Conservation (phyloP, 2,329 filamentous ascomycete species). For the Aspergillus cejpii region DNA sequence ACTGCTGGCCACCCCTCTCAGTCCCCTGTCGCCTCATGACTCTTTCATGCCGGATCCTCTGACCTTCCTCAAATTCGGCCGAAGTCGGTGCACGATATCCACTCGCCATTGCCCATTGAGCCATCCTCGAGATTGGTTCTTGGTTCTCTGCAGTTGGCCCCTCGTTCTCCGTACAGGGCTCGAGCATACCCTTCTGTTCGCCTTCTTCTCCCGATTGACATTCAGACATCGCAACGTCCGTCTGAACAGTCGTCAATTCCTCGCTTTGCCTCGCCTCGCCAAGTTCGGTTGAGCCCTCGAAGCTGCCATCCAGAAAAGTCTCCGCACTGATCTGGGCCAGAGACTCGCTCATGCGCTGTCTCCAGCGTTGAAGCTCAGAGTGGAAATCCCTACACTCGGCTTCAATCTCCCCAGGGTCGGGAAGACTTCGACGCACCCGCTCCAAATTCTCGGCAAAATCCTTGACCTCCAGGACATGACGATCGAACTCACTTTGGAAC, state of each 20-base stretch:
- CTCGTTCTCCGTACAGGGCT: background rate
- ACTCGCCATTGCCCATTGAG: background rate
- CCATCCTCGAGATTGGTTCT: background rate
- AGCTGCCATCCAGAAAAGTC: background rate
- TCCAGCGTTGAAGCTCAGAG: background rate
- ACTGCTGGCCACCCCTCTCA: background rate
- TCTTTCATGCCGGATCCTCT: conserved; percentile 2
- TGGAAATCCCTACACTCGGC: background rate
- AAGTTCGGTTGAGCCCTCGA: background rate
- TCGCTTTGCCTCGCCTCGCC: background rate
- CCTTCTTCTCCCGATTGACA: background rate
- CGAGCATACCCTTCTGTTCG: background rate
- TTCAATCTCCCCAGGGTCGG: background rate
- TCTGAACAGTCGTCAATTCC: background rate
- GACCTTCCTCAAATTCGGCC: conserved; percentile 4
- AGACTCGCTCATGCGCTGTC: background rate
- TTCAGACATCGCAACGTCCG: background rate
- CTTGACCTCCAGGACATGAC: background rate
- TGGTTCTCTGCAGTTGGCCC: background rate
- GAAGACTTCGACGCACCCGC: background rate
- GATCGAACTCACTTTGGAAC: background rate
- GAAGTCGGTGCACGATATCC: background rate
- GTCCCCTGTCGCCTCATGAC: background rate
- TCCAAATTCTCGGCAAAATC: background rate
- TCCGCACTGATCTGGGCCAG: background rate